Percentiles rank a stretch among this genome's conserved stretches.
Conservation (phyloP, 2,329 filamentous ascomycete species). For the Graphiopsis chlorocephala region DNA sequence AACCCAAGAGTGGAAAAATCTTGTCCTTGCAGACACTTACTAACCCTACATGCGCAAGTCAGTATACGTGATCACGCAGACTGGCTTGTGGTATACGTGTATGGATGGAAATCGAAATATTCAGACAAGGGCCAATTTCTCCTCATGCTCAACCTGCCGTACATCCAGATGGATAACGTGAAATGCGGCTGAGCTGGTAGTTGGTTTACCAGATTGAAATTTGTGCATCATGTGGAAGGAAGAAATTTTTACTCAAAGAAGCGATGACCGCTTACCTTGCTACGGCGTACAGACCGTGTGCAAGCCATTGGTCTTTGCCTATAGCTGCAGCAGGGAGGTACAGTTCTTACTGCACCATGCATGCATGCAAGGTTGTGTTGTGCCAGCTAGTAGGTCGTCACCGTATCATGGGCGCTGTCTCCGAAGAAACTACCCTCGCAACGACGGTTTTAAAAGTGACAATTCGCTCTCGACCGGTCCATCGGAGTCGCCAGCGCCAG, state of each 20-base stretch:
- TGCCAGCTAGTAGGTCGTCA: constrained; percentile 67
- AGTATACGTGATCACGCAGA: constrained; percentile 2
- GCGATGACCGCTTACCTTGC: constrained; percentile 11
- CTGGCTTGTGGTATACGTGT: background rate
- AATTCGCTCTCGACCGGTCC: constrained; percentile 66
- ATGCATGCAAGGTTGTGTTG: constrained; percentile 33
- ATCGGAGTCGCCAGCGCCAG: constrained; percentile 65
- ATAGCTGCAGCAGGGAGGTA: background rate
- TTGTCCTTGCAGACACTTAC: background rate
- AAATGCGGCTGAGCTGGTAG: constrained; percentile 44
- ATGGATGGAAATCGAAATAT: background rate
- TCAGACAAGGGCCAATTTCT: constrained; percentile 25
- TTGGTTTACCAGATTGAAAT: constrained; percentile 50
- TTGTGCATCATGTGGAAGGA: constrained; percentile 31
- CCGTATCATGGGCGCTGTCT: constrained; percentile 62
- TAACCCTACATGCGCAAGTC: background rate
- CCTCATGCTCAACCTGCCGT: constrained; percentile 52
- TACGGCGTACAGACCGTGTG: background rate
- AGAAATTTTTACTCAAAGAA: background rate
- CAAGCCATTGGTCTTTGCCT: background rate
- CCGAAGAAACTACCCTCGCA: constrained; percentile 61
- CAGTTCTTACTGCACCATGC: background rate
- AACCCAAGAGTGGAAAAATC: background rate
- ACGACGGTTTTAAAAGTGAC: constrained; percentile 79
- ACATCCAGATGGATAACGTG: constrained; percentile 32